Evolutionary conservation across 2,329 filamentous ascomycete species (phyloP).

Genomic region (Sordariomycetes sp.): DNA sequence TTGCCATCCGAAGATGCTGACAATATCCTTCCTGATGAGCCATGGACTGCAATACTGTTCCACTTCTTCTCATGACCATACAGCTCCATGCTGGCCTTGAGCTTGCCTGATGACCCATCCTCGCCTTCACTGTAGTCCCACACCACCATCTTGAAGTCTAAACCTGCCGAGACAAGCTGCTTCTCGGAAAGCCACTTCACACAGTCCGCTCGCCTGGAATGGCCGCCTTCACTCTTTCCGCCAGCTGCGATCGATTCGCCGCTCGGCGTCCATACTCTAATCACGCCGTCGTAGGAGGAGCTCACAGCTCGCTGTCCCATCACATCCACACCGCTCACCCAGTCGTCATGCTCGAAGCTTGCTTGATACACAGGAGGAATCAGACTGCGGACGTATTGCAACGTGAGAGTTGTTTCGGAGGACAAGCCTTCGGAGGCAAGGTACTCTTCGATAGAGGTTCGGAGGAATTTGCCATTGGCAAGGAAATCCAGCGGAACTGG

Average conservation of each 20-base stretch:
- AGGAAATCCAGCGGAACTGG: slow-evolving; percentile 88
- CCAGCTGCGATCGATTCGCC: slow-evolving; percentile 79
- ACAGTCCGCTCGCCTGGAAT: slow-evolving; percentile 69
- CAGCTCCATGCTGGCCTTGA: slow-evolving; percentile 70
- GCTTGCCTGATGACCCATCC: slow-evolving; percentile 47
- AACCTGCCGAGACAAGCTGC: slow-evolving; percentile 71
- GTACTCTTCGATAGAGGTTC: slow-evolving; percentile 84
- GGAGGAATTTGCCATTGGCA: slow-evolving; percentile 85
- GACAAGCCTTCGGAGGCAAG: slow-evolving; percentile 79
- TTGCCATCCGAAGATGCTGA: slow-evolving; percentile 77
- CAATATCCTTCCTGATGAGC: slow-evolving; percentile 66
- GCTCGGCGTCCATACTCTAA: slow-evolving; percentile 84
- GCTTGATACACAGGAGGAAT: slow-evolving; percentile 83
- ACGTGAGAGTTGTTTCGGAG: slow-evolving; percentile 73
- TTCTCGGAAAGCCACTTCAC: slow-evolving; percentile 72
- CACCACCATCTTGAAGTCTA: slow-evolving; percentile 77
- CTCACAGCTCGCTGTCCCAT: slow-evolving; percentile 65
- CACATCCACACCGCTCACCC: slow-evolving; percentile 83
- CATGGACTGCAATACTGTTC: slow-evolving; percentile 66
- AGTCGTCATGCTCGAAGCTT: slow-evolving; percentile 95
- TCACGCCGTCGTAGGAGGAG: slow-evolving; percentile 83
- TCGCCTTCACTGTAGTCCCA: slow-evolving; percentile 77
- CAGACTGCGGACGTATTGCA: slow-evolving; percentile 90
- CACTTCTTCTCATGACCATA: slow-evolving; percentile 73
- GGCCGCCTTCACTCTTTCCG: slow-evolving; percentile 58